Evolutionary conservation across 1,284 basidiomycete genomes (phyloP), one percentile per base, ranked within the genome.

Genomic region (Termitomyces sp.): DNA sequence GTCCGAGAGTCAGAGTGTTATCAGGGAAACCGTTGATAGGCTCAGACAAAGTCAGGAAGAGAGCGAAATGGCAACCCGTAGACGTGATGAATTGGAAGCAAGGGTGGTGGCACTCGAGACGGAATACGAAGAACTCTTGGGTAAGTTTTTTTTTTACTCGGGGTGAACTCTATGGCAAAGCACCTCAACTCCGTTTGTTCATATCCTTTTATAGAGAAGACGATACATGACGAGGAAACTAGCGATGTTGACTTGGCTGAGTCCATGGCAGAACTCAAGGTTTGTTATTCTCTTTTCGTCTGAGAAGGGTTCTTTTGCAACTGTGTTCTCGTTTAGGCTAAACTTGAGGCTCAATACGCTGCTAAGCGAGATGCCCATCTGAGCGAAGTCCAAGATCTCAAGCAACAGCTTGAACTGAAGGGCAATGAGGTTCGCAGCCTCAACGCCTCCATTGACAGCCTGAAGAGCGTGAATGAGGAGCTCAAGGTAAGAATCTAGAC

Each of bases 381-480:
- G 48, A 82, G 85, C 62, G 97, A 99, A 72, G 88, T 92, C 44
- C 72, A 79, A n/a, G 92, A 96, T 66, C 81, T 98, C 58, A 93
- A 88, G 69, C 91, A 94, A 65, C 94, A 98, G 67, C 78, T 97
- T 40, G 96, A 98, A 65, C 75, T 92, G 67, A 90, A 89, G 67
- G 78, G 78, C 50, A 90, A 88, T 62, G 98, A 99, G 73, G 83
- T 94, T 56, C 86, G 91, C 55, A 86, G 82, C 57, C 78, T 98
- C 57, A 89, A 92, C 62, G 84, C 87, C 48, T 88, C 90, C 24
- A 89, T 98, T 59, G 95, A 99, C 66, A 91, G 89, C 67, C 81
- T 98, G 65, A 95, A 96, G 77, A 90, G 92, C 65, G 91, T 97
- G 61, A 98, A 98, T 67, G 97, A 99, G 69, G 97, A 99, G 71